Conservation (phyloP, 768 basidiomycete species). For the Suillus fuscotomentosus region DNA sequence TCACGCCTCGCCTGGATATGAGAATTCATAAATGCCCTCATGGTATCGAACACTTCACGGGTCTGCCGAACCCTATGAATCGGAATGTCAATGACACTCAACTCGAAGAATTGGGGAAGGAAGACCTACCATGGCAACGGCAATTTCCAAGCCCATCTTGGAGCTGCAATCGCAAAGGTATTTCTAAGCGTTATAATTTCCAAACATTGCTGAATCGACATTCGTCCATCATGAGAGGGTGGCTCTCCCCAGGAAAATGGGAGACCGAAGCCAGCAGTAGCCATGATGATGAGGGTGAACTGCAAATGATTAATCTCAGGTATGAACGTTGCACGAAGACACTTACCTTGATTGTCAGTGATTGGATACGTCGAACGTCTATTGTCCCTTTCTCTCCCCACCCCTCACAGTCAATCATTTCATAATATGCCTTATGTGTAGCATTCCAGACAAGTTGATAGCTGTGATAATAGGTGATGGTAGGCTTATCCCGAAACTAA, state of each 20-base stretch:
- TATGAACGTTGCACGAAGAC: neutral
- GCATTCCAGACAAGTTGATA: conserved; percentile 22
- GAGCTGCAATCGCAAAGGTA: conserved; percentile 17
- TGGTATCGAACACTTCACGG: conserved; percentile 20
- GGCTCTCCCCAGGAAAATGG: conserved; percentile 19
- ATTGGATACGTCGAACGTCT: conserved; percentile 15
- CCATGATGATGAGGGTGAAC: conserved; percentile 21
- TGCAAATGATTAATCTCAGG: neutral
- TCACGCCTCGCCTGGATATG: conserved; percentile 12
- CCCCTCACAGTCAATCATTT: conserved; percentile 17
- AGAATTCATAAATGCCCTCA: conserved; percentile 20
- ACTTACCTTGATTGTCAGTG: conserved; percentile 20
- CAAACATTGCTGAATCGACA: conserved; percentile 21
- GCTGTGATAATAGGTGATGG: conserved; percentile 6
- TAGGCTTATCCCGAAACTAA: neutral
- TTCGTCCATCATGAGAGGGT: conserved; percentile 16
- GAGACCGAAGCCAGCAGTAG: conserved; percentile 23
- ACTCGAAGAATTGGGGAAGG: neutral
- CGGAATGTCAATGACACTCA: neutral
- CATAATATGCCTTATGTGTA: conserved; percentile 17
- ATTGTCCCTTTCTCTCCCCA: conserved; percentile 17
- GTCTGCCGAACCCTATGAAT: conserved; percentile 18
- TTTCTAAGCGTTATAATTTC: conserved; percentile 12
- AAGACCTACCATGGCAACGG: conserved; percentile 17
- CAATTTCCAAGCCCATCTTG: conserved; percentile 22